phyloP scores from a whole-genome alignment of 345 rosid genomes.

The Gossypium rotundifolium region DNA sequence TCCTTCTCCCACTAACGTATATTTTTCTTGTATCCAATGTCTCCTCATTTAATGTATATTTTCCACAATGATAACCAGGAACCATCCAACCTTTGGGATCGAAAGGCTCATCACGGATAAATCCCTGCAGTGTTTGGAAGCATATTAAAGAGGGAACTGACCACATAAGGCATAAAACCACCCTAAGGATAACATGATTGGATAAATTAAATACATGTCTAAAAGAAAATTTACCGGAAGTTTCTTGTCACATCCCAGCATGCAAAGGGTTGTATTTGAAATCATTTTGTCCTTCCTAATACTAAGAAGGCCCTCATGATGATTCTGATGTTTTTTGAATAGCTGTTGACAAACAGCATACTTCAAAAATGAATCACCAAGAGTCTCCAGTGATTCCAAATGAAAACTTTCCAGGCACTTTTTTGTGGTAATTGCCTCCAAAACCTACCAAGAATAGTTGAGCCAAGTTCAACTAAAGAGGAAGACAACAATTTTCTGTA shows the following conservation, averaged over 20 bases:
- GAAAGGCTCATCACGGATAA: conserved; percentile 63
- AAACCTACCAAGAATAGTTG: conserved; percentile 37
- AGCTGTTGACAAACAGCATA: conserved; percentile 74
- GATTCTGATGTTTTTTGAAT: conserved; percentile 39
- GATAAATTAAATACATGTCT: neutral
- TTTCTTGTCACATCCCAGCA: conserved; percentile 58
- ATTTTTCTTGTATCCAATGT: conserved; percentile 32
- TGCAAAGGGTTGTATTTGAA: conserved; percentile 65
- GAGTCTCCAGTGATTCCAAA: conserved; percentile 85
- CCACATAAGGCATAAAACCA: neutral
- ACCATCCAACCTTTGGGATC: conserved; percentile 67
- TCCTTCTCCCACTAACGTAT: conserved; percentile 36
- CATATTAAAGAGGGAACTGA: neutral
- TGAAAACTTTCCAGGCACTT: conserved; percentile 71
- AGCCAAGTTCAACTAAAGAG: neutral
- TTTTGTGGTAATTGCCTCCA: conserved; percentile 88
- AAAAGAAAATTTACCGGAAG: conserved; percentile 50
- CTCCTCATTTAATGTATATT: conserved; percentile 30
- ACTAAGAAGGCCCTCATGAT: conserved; percentile 84
- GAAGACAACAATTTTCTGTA: neutral
- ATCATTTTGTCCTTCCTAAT: conserved; percentile 50
- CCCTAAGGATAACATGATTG: neutral
- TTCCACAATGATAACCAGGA: conserved; percentile 52
- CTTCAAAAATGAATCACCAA: conserved; percentile 91
- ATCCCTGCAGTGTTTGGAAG: conserved; percentile 44